These are phyloP conservation scores for Didymella keratinophila DNA, from an alignment of 2,329 filamentous ascomycete genomes.

Conservation along the genomic window DNA sequence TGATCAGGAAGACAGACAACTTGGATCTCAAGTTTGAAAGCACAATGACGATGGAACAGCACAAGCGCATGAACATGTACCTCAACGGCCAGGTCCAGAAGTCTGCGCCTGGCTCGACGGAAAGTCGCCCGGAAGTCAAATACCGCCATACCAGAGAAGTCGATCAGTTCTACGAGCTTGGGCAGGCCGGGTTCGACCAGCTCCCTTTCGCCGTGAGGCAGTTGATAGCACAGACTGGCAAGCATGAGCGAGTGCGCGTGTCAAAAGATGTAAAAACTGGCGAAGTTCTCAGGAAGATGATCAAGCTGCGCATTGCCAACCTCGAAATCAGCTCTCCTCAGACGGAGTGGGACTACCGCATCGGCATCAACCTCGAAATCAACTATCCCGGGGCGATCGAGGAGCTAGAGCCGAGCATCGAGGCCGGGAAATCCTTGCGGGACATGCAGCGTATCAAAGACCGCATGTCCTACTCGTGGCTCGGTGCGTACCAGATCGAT, in stretches of 20 bases:
- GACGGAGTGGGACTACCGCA: conserved; percentile 83
- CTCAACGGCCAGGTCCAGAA: conserved; percentile 74
- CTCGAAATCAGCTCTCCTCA: conserved; percentile 84
- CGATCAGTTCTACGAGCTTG: conserved; percentile 74
- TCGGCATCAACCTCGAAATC: conserved; percentile 96
- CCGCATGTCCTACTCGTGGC: conserved; percentile 87
- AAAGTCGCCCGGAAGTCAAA: conserved; percentile 67
- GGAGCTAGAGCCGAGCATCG: conserved; percentile 55
- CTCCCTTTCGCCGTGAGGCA: conserved; percentile 64
- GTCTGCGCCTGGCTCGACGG: conserved; percentile 50
- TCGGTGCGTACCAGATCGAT: conserved; percentile 83
- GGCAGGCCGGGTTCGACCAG: conserved; percentile 59
- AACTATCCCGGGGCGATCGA: conserved; percentile 73
- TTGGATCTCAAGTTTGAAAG: conserved; percentile 71
- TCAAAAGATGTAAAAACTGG: conserved; percentile 77
- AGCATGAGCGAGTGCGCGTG: conserved; percentile 56
- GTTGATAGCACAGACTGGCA: conserved; percentile 55
- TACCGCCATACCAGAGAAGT: conserved; percentile 85
- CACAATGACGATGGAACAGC: conserved; percentile 92
- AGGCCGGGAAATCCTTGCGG: conserved; percentile 51
- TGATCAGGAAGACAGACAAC: conserved; percentile 34
- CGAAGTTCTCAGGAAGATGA: conserved; percentile 78
- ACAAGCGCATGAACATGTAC: conserved; percentile 82
- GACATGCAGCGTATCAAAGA: conserved; percentile 78
- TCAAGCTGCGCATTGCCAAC: conserved; percentile 89